phyloP scores from a whole-genome alignment of 768 basidiomycete species.

The Leccinellum albellum region DNA sequence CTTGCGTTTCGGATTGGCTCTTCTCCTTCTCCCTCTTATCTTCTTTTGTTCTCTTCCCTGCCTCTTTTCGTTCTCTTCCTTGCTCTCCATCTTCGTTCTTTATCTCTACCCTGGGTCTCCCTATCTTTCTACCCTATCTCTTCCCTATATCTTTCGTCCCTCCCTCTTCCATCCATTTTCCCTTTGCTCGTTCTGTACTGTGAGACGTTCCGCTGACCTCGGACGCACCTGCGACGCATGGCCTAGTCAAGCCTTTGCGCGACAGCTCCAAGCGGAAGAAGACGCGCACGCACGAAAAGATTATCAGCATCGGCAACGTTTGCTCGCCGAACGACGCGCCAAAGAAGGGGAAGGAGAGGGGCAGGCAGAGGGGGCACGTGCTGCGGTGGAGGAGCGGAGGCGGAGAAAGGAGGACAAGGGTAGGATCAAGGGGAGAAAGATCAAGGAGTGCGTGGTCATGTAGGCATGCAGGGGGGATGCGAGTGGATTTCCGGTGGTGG shows the following conservation, averaged over 20 bases:
- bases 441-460: not conserved
- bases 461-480: not conserved
- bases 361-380: not conserved
- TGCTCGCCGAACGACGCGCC: not conserved
- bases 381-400: not conserved
- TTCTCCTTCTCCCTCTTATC: not conserved
- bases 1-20: not conserved
- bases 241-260: constrained; percentile 62
- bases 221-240: not conserved
- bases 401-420: not conserved
- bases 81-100: not conserved
- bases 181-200: not conserved
- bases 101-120: not conserved
- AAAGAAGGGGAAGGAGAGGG: not conserved
- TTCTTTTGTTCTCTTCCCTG: not conserved
- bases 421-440: not conserved
- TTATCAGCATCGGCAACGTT: constrained; percentile 9
- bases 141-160: not conserved
- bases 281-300: constrained; percentile 48
- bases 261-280: constrained; percentile 78
- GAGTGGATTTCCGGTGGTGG: not conserved
- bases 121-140: not conserved
- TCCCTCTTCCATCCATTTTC: too few species aligned
- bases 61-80: not conserved
- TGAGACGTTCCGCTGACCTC: not conserved